Percentiles rank a stretch among this genome's conserved stretches.
These are phyloP conservation scores for Epichloe glyceriae DNA, from an alignment of 2,329 filamentous ascomycete genomes.

Conservation along the genomic window DNA sequence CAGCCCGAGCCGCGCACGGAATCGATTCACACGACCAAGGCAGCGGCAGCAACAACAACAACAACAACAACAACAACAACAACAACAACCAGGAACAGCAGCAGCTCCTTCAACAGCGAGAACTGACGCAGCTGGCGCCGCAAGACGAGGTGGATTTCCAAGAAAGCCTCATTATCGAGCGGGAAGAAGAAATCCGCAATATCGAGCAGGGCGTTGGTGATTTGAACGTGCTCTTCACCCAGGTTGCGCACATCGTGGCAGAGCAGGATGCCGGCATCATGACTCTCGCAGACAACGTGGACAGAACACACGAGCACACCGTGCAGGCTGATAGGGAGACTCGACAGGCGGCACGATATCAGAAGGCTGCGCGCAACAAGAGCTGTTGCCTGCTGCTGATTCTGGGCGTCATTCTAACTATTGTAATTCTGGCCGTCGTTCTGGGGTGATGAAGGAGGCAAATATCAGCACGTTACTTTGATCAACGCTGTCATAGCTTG, in stretches of 20 bases:
- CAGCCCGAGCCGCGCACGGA: constrained; percentile 69
- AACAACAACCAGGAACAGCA: constrained; percentile 24
- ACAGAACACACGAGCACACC: constrained; percentile 69
- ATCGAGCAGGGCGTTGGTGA: constrained; percentile 95
- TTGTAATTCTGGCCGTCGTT: constrained; percentile 78
- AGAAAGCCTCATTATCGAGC: constrained; percentile 87
- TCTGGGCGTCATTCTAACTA: constrained; percentile 73
- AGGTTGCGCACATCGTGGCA: constrained; percentile 93
- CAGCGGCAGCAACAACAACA: constrained; percentile 14
- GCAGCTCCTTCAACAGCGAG: constrained; percentile 48
- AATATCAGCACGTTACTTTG: too few species aligned
- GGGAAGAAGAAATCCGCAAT: constrained; percentile 91
- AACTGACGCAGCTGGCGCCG: constrained; percentile 68
- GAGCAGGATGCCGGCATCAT: constrained; percentile 84
- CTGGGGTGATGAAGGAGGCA: constrained; percentile 41
- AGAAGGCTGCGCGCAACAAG: constrained; percentile 91
- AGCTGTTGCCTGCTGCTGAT: constrained; percentile 86
- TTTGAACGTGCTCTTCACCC: constrained; percentile 89
- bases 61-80: constrained; percentile 8
- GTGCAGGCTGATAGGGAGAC: constrained; percentile 77
- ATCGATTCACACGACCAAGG: constrained; percentile 23
- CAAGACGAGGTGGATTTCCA: constrained; percentile 98
- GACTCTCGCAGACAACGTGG: constrained; percentile 78
- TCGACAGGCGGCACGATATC: constrained; percentile 74
- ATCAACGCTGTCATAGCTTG: too few species aligned